Conservation (phyloP, 768 basidiomycete genomes). For the Filobasidium floriforme region DNA sequence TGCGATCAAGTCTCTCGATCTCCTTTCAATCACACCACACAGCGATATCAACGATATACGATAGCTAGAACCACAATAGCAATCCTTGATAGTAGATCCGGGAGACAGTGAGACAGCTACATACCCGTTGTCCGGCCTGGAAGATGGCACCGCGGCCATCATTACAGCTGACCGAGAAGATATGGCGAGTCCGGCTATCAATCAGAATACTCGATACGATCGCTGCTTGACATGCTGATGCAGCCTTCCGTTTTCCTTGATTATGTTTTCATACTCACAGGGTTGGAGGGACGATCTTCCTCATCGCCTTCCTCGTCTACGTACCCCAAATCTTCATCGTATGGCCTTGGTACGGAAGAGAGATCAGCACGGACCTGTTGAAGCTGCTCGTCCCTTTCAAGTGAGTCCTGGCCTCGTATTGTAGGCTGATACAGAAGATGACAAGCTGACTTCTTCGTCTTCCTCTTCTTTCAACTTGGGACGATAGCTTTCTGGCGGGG, state of each 20-base stretch:
- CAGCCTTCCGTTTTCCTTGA: no score
- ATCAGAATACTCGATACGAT: neutral
- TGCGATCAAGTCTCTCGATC: no score
- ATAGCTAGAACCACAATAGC: no score
- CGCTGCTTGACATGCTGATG: neutral
- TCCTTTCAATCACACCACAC: no score
- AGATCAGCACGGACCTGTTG: conserved; percentile 64
- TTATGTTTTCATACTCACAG: conserved; percentile 22
- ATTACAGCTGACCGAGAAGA: conserved; percentile 2
- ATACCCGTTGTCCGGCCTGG: no score
- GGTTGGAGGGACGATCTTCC: conserved; percentile 41
- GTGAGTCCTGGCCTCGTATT: conserved; percentile 51
- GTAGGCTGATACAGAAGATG: neutral
- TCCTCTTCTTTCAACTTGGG: no score
- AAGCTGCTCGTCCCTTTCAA: conserved; percentile 81
- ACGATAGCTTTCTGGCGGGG: conserved; percentile 60
- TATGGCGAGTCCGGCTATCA: neutral
- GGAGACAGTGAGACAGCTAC: no score
- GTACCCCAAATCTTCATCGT: conserved; percentile 83
- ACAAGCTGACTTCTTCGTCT: no score
- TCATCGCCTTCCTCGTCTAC: conserved; percentile 69
- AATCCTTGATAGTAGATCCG: no score
- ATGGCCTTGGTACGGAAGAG: conserved; percentile 84
- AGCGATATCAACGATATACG: no score
- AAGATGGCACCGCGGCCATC: neutral